phyloP scores from a whole-genome alignment of 768 basidiomycete species.

The Macrolepiota albuminosa region DNA sequence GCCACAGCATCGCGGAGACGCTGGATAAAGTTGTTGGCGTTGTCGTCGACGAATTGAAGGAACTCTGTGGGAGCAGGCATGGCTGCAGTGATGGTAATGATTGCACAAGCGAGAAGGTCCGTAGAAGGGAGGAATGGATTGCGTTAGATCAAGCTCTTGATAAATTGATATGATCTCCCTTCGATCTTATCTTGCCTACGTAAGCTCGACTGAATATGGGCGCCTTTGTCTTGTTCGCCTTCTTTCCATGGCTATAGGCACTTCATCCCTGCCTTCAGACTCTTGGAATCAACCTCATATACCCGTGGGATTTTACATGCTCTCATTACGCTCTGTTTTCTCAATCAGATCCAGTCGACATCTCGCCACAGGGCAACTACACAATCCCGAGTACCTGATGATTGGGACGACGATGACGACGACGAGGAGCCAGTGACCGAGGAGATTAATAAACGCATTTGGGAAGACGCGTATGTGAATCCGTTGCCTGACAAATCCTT shows the following conservation, averaged over 20 bases:
- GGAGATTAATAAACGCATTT: constrained; percentile 47
- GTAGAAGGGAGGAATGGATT: too few relatives aligned
- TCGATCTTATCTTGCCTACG: constrained; percentile 12
- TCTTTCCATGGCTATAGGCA: constrained; percentile 10
- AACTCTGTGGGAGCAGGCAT: constrained; percentile 51
- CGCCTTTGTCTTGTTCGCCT: neutral
- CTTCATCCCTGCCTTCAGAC: constrained; percentile 15
- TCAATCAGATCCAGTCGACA: constrained; percentile 10
- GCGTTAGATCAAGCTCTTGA: too few relatives aligned
- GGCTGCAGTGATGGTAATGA: constrained; percentile 3
- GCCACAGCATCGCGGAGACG: constrained; percentile 78
- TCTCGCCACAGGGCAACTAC: constrained; percentile 7
- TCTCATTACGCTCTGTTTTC: neutral
- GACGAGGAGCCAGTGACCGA: constrained; percentile 23
- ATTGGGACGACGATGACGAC: constrained; percentile 27
- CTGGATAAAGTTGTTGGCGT: constrained; percentile 70
- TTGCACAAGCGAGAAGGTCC: neutral
- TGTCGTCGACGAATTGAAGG: constrained; percentile 54
- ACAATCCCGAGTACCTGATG: constrained; percentile 17
- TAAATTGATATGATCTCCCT: neutral
- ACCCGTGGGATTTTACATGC: constrained; percentile 11
- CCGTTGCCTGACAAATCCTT: neutral
- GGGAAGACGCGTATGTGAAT: constrained; percentile 67
- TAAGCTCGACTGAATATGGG: constrained; percentile 4
- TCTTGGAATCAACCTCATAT: constrained; percentile 17